Evolutionary conservation across 768 basidiomycete species (phyloP), one percentile per base, ranked within the genome.

Genomic region (Punctularia strigosozonata): DNA sequence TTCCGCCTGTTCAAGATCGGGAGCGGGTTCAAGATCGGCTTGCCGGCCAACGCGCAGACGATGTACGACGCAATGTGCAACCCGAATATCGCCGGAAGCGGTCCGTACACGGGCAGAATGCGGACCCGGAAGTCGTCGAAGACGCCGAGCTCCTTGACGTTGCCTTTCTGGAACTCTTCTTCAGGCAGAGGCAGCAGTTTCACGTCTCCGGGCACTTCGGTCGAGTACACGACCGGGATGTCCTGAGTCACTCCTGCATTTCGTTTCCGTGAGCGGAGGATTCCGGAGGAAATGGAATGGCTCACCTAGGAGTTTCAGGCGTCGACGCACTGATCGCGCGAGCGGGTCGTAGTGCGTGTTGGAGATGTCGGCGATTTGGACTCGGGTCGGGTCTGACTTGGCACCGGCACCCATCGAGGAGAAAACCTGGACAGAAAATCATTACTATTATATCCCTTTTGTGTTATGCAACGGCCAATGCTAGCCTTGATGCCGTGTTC

Each of bases 321-420:
- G 75, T 20, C 79, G 68, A 4, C 95, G 76, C 20, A 98, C 91
- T 17, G 85, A 73, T 41, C 92, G 81, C 18, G 95, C 95, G 14
- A 99, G 74, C 4, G 92, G 91, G 57, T 98, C 95, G 51, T 98
- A 94, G 28, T 87, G 71, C 0, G 95, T 97, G 41, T 68, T 66
- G 2, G 91, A 90, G 48, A 98, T 89, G 60, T 98, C 94, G 46
- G 80, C 82, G 41, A 98, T 95, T 58, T 98, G 92, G 19, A 99
- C 75, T 28, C 90, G 76, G 1, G 91, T 94, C 0, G 95, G 92
- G 57, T 99, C 95, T 49, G 73, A 74, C 61, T 98, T 99, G 12
- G 91, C 84, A 10, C 91, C 80, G 3, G 92, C 87, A 21, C 95
- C 95, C 90, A 99, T 95, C 19, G 90, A 90, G 1, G 92, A 89